phyloP scores from a whole-genome alignment of 345 rosid genomes.

The Aquilaria sinensis region DNA sequence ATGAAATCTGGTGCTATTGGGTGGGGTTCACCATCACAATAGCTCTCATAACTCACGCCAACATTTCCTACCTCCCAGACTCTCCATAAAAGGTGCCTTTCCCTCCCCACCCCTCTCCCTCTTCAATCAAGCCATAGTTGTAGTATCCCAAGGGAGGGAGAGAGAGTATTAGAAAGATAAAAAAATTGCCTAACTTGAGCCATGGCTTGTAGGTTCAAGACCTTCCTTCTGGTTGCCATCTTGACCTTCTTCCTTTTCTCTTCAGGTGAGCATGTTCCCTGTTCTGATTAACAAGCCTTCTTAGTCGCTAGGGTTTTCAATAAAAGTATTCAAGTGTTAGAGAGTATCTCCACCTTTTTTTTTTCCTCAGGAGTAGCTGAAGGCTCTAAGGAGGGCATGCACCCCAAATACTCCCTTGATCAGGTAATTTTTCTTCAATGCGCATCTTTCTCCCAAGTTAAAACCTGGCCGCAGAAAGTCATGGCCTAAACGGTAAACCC shows the following conservation, averaged over 20 bases:
- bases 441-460: background rate
- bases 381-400: conserved; percentile 30
- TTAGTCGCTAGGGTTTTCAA: background rate
- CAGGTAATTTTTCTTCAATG: conserved; percentile 5
- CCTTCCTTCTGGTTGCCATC: conserved; percentile 31
- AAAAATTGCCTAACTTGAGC: background rate
- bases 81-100: conserved; percentile 15
- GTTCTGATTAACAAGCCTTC: background rate
- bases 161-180: background rate
- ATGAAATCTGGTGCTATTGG: conserved; percentile 34
- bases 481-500: too few relatives aligned
- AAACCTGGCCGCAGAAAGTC: too few relatives aligned
- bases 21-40: conserved; percentile 34
- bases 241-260: conserved; percentile 29
- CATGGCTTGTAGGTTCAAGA: conserved; percentile 44
- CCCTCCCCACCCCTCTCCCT: conserved; percentile 18
- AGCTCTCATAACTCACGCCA: conserved; percentile 8
- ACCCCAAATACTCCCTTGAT: conserved; percentile 14
- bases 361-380: conserved; percentile 24
- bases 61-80: conserved; percentile 14
- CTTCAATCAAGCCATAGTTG: conserved; percentile 2
- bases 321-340: background rate
- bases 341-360: background rate
- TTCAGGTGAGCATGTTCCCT: conserved; percentile 19
- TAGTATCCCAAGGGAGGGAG: background rate